Evolutionary conservation across 2,329 filamentous ascomycete species (phyloP).

Genomic region (Sporothrix pallida): DNA sequence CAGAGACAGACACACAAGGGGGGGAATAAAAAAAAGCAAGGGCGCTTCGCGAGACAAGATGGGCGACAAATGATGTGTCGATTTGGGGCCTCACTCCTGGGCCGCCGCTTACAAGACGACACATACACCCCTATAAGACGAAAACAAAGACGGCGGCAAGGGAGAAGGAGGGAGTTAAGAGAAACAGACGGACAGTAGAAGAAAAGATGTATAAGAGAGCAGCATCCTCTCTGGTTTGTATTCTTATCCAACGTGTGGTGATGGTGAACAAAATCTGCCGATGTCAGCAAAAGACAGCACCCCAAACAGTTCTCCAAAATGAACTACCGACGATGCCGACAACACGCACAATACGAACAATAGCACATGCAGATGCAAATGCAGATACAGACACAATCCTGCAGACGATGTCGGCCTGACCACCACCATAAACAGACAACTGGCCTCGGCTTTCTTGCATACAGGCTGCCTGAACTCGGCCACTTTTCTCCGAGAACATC

Average conservation of each 20-base stretch:
- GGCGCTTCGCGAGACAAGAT: conserved; percentile 16
- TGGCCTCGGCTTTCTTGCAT: not conserved
- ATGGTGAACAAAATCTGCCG: not conserved
- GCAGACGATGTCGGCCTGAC: not conserved
- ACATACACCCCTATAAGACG: conserved; percentile 6
- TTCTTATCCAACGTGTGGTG: too few relatives aligned
- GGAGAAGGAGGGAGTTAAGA: too few relatives aligned
- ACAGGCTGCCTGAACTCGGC: not conserved
- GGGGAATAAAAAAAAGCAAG: not conserved
- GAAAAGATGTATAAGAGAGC: not conserved
- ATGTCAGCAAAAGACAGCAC: not conserved
- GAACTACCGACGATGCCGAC: not conserved
- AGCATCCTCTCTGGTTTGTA: not conserved
- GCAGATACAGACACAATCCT: not conserved
- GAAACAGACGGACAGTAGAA: too few relatives aligned
- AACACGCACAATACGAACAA: not conserved
- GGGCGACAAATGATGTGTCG: conserved; percentile 4
- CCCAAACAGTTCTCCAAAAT: not conserved
- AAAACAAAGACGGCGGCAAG: conserved; percentile 7
- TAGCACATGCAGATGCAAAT: not conserved
- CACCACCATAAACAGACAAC: not conserved
- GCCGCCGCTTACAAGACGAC: not conserved
- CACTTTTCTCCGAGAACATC: not conserved
- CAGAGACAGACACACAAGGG: not conserved
- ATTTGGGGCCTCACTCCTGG: not conserved